These are phyloP conservation scores for Artomyces pyxidatus DNA, from an alignment of 768 basidiomycete genomes.

Conservation along the genomic window DNA sequence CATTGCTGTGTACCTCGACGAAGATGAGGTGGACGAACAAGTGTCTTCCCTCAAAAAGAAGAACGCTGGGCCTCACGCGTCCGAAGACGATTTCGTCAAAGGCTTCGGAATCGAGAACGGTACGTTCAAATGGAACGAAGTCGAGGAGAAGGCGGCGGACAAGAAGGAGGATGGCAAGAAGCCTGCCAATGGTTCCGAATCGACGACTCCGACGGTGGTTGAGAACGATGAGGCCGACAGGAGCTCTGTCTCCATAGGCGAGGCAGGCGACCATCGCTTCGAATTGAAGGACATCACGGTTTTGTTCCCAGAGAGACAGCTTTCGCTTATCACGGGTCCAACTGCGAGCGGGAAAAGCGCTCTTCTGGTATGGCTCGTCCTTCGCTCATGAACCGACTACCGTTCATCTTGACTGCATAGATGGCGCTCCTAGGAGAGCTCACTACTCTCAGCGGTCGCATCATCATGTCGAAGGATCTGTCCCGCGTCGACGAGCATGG, in stretches of 20 bases:
- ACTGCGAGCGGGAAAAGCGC: constrained; percentile 84
- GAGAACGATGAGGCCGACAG: constrained; percentile 18
- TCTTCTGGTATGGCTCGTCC: constrained; percentile 40
- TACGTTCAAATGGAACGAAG: constrained; percentile 49
- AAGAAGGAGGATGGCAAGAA: constrained; percentile 19
- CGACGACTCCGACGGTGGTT: constrained; percentile 11
- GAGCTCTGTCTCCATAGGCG: constrained; percentile 11
- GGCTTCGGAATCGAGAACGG: constrained; percentile 44
- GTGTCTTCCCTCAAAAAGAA: constrained; percentile 47
- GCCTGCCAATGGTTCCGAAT: not conserved
- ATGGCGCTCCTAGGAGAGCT: constrained; percentile 71
- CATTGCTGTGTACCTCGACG: constrained; percentile 50
- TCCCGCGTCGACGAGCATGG: constrained; percentile 53
- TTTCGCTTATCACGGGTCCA: constrained; percentile 69
- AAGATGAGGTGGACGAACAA: constrained; percentile 55
- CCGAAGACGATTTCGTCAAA: constrained; percentile 18
- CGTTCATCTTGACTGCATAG: constrained; percentile 22
- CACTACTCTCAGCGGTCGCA: constrained; percentile 45
- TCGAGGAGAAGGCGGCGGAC: constrained; percentile 27
- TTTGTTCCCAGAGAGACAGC: constrained; percentile 60
- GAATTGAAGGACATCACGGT: constrained; percentile 61
- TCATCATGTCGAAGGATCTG: constrained; percentile 61
- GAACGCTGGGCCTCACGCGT: constrained; percentile 17
- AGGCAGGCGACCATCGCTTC: constrained; percentile 41
- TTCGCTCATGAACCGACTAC: not conserved